phyloP scores from a whole-genome alignment of 306 rosid species.

The Prunus mume region DNA sequence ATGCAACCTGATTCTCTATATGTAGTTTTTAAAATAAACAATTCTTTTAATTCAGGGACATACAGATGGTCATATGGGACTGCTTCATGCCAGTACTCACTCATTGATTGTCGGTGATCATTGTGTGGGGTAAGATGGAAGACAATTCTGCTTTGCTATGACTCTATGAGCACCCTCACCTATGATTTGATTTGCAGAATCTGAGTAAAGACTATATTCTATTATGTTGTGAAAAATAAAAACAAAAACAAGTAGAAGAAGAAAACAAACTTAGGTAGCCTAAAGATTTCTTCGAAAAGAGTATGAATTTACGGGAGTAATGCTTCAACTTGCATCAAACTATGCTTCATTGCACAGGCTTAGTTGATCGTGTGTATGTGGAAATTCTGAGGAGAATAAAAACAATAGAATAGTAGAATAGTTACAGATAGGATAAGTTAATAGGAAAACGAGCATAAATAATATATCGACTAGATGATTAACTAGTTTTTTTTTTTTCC shows the following conservation, averaged over 20 bases:
- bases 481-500: too few species aligned
- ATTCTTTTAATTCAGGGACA: conserved; percentile 58
- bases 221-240: neutral
- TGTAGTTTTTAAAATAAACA: conserved; percentile 8
- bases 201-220: neutral
- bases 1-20: neutral
- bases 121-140: conserved; percentile 78
- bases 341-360: neutral
- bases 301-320: neutral
- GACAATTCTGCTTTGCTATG: neutral
- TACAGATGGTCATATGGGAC: conserved; percentile 90
- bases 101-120: conserved; percentile 90
- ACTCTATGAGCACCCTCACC: neutral
- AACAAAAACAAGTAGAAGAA: too few species aligned
- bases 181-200: neutral
- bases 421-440: neutral
- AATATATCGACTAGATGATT: neutral
- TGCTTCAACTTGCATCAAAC: neutral
- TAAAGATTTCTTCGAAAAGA: too few species aligned
- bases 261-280: too few species aligned
- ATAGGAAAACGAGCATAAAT: neutral
- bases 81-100: conserved; percentile 65
- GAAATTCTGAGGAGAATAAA: neutral
- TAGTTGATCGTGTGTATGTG: neutral
- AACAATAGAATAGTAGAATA: neutral